Base-by-base conservation (phyloP, 2,329 filamentous ascomycete species). In the Polytolypa hystricis region DNA sequence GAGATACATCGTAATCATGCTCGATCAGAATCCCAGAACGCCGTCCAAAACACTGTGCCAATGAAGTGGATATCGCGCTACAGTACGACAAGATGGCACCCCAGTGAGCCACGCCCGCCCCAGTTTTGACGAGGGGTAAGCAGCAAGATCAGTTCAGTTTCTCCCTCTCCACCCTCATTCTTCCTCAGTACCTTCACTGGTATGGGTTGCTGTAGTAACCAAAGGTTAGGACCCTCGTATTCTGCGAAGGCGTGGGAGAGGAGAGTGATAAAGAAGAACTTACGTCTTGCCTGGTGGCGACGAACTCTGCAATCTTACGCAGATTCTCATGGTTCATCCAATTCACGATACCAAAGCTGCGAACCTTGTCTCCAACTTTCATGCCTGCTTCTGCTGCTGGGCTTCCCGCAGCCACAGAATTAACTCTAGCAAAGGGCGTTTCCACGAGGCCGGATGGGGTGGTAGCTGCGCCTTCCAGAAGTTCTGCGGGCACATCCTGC, bases 221-320 rank as follows among this genome's bases (percentile, higher is more conserved):
- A 26, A 33, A 19, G 28, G 38, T 41, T 16, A n/a, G 7, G 7
- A n/a, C 7, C n/a, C 7, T n/a, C 21, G 7, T n/a, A 25, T n/a
- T 25, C n/a, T 25, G 30, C 9, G 9, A 33, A 15, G n/a, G 17
- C 5, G 29, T 16, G 27, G 8, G 10, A 34, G 26, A 7, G 28
- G 7, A 30, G 11, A 30, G 8, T 7, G 28, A 7, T 7, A 30
- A 32, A 33, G 19, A 37, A 19, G 11, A 42, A 74, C 82, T 67
- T 72, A 93, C 87, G 46, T 81, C 84, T 69, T 94, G 84, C 51
- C 85, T 94, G 45, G 81, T 81, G 54, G 87, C 81, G 1, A 98
- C 89, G 40, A 81, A 80, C 54, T 94, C 82, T n/a, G 79, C 84
- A 14, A 98, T 82, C 61, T 81, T 91, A 46, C 73, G 76, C 30